Evolutionary conservation across 768 basidiomycete species (phyloP).

Genomic region (Lactarius akahatsu): DNA sequence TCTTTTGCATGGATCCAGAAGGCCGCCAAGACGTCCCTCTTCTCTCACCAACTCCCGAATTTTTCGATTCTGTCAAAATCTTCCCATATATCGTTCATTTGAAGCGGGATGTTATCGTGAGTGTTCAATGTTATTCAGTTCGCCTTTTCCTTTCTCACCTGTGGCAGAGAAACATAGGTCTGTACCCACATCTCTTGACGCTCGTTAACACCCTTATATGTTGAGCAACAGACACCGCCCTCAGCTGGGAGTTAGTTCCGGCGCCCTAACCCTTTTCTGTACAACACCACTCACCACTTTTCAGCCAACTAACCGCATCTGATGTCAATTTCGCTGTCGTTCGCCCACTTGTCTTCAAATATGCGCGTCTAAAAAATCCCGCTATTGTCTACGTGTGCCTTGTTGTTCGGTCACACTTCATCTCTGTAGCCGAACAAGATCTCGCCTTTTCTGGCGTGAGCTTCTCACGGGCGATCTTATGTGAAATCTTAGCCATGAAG

Average conservation of each 20-base stretch:
- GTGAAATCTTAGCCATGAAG: slow-evolving; percentile 89
- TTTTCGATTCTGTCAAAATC: slow-evolving; percentile 63
- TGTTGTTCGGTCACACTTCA: slow-evolving; percentile 76
- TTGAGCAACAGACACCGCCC: slow-evolving; percentile 49
- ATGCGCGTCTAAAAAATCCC: slow-evolving; percentile 73
- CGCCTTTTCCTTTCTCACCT: not conserved
- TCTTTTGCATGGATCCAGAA: slow-evolving; percentile 40
- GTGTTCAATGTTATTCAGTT: slow-evolving; percentile 32
- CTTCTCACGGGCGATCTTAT: slow-evolving; percentile 68
- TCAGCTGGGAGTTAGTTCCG: slow-evolving; percentile 74
- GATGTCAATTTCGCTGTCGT: slow-evolving; percentile 82
- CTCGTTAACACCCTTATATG: not conserved
- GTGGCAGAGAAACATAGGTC: slow-evolving; percentile 35
- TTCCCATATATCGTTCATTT: slow-evolving; percentile 78
- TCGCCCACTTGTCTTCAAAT: slow-evolving; percentile 74
- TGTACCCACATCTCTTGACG: slow-evolving; percentile 7
- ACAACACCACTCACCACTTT: slow-evolving; percentile 17
- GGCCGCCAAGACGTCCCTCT: slow-evolving; percentile 34
- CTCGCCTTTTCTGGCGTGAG: slow-evolving; percentile 78
- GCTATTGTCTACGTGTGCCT: slow-evolving; percentile 75
- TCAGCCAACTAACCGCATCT: slow-evolving; percentile 76
- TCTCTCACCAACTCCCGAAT: slow-evolving; percentile 58
- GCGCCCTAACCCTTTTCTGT: slow-evolving; percentile 20
- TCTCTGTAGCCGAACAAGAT: slow-evolving; percentile 63
- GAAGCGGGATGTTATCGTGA: slow-evolving; percentile 66